Evolutionary conservation across 805 yeast genomes (phyloP).

Genomic region (Metschnikowia rubicola): DNA sequence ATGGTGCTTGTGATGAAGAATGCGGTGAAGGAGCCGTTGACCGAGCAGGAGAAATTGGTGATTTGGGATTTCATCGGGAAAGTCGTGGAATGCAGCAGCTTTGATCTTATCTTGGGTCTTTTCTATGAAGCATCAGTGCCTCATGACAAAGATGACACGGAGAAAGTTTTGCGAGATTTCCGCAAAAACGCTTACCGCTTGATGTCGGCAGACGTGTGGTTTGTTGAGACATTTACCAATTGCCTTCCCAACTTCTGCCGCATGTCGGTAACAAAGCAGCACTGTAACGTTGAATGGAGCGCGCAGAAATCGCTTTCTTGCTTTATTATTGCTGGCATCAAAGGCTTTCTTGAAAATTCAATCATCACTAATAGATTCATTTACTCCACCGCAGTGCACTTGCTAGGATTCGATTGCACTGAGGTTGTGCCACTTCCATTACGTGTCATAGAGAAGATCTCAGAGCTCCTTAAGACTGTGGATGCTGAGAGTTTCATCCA

Average conservation of each 20-base stretch:
- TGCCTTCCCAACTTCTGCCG: slow-evolving; percentile 5
- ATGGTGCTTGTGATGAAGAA: slow-evolving; percentile 8
- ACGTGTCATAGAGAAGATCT: neutral
- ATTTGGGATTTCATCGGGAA: slow-evolving; percentile 12
- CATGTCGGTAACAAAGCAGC: slow-evolving; percentile 1
- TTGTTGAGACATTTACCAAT: slow-evolving; percentile 9
- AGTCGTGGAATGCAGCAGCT: slow-evolving; percentile 8
- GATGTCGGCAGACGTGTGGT: slow-evolving; percentile 6
- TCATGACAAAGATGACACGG: neutral
- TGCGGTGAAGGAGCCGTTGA: slow-evolving; percentile 3
- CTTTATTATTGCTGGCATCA: slow-evolving; percentile 4
- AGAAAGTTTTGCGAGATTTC: neutral
- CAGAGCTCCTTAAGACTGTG: neutral
- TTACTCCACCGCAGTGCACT: slow-evolving; percentile 4
- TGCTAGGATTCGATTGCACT: slow-evolving; percentile 8
- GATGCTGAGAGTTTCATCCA: slow-evolving; percentile 1
- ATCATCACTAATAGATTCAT: slow-evolving; percentile 10
- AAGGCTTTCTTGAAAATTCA: slow-evolving; percentile 8
- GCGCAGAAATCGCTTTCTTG: slow-evolving; percentile 7
- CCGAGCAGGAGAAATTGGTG: slow-evolving; percentile 7
- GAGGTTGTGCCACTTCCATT: slow-evolving; percentile 3
- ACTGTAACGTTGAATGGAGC: slow-evolving; percentile 6
- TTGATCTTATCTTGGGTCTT: slow-evolving; percentile 10
- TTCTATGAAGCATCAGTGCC: slow-evolving; percentile 7
- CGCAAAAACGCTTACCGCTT: slow-evolving; percentile 5